phyloP scores from a whole-genome alignment of 2,329 filamentous ascomycete genomes.

The Alternaria brassicicola region DNA sequence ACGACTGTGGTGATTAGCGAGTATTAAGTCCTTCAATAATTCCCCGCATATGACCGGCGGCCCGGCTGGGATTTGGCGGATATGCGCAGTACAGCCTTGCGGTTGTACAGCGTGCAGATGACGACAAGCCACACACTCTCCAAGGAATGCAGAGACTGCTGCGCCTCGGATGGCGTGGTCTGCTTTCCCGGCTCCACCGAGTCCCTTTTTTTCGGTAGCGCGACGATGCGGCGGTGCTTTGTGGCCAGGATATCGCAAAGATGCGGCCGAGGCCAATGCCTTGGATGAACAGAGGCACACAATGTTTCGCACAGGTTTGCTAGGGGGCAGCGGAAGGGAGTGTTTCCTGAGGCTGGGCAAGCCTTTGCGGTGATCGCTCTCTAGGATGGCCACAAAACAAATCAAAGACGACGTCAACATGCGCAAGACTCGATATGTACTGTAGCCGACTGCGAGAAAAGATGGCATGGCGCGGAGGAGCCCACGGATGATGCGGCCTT shows the following conservation, averaged over 20 bases:
- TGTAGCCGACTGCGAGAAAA: not conserved
- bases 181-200: conserved; percentile 12
- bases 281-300: conserved; percentile 11
- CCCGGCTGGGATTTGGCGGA: not conserved
- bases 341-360: conserved; percentile 26
- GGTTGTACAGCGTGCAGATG: conserved; percentile 8
- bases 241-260: conserved; percentile 5
- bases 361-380: conserved; percentile 1
- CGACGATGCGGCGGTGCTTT: conserved; percentile 9
- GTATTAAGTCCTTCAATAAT: conserved; percentile 8
- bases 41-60: conserved; percentile 26
- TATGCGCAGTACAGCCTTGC: conserved; percentile 8
- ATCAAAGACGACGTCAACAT: not conserved
- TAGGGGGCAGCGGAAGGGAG: conserved; percentile 21
- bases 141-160: conserved; percentile 11
- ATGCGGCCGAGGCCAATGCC: conserved; percentile 12
- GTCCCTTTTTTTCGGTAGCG: conserved; percentile 6
- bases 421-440: not conserved
- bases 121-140: conserved; percentile 24
- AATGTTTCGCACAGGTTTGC: conserved; percentile 25
- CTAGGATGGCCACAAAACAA: not conserved
- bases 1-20: not conserved
- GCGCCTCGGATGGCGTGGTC: conserved; percentile 23
- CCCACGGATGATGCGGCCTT: conserved; percentile 16
- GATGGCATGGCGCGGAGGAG: not conserved